Percentiles rank a stretch among this genome's conserved stretches.
Conservation (phyloP, 2,329 filamentous ascomycete species). For the Aspergillus ochraceoroseus region DNA sequence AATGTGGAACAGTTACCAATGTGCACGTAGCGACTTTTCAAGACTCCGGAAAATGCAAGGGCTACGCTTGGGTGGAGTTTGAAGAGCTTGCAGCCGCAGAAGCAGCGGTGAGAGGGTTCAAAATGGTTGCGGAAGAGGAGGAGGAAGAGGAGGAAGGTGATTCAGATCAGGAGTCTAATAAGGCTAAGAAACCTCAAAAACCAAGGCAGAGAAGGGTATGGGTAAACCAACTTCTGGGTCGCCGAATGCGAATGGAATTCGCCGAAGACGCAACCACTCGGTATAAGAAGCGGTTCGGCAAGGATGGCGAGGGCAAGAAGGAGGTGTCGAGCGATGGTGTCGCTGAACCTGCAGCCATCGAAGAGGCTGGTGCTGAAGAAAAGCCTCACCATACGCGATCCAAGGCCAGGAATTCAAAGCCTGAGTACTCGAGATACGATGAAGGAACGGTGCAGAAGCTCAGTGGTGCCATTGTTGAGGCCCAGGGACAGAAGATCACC, state of each 20-base stretch:
- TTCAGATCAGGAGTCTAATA: slow-evolving; percentile 38
- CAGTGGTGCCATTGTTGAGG: slow-evolving; percentile 73
- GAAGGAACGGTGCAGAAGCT: slow-evolving; percentile 57
- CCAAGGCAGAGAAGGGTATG: slow-evolving; percentile 60
- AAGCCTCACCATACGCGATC: slow-evolving; percentile 18
- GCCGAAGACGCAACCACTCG: slow-evolving; percentile 84
- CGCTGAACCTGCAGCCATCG: slow-evolving; percentile 10
- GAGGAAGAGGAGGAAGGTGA: slow-evolving; percentile 49
- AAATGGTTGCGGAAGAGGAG: slow-evolving; percentile 55
- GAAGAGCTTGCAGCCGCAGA: slow-evolving; percentile 69
- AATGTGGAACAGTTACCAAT: slow-evolving; percentile 76
- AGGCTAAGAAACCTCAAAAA: slow-evolving; percentile 35
- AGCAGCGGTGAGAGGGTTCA: slow-evolving; percentile 73
- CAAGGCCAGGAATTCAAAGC: slow-evolving; percentile 25
- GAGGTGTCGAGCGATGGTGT: slow-evolving; percentile 13
- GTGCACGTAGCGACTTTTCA: slow-evolving; percentile 92
- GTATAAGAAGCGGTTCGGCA: slow-evolving; percentile 92
- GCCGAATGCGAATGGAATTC: slow-evolving; percentile 80
- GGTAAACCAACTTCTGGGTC: slow-evolving; percentile 76
- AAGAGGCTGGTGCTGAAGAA: slow-evolving; percentile 24
- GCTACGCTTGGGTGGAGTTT: slow-evolving; percentile 93
- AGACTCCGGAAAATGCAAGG: slow-evolving; percentile 96
- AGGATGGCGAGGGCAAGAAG: slow-evolving; percentile 52
- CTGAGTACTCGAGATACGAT: slow-evolving; percentile 45
- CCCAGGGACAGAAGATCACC: slow-evolving; percentile 72